Base-by-base conservation (phyloP, 352 stramenopile genomes). In the Phytophthora palmivora region DNA sequence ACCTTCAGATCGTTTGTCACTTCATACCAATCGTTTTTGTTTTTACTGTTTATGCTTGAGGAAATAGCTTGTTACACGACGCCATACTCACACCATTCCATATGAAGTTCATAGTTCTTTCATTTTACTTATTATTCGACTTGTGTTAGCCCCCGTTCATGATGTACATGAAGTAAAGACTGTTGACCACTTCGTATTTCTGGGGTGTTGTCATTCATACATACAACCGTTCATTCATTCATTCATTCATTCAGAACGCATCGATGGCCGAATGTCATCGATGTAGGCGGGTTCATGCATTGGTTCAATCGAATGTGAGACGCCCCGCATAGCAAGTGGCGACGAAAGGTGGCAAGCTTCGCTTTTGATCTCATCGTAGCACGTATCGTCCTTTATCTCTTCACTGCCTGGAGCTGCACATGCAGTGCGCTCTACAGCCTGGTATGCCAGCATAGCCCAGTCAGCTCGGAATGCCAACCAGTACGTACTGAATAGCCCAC, bases 381-480 rank as follows among this genome's bases (percentile, higher is more conserved):
- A 67, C 19, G 18, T 34, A 32, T 52, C 56, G 26, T 21, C 47
- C 24, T 45, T 58, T 6, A 44, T 6, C 24, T 66, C 56, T 7
- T 59, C 63, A 21, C 21, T 56, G 21, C 18, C 30, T 36, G 42
- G 21, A 6, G 33, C 46, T n/a, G 26, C 46, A 19, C 37, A 56
- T 8, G 55, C 52, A 30, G 80, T 89, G 32, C 82, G 78, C 60
- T 85, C 67, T 52, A 87, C 63, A 6, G 83, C 83, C 21, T 88
- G 74, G 26, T 76, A 67, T 1, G 87, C 81, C 64, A 97, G 72
- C 36, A 78, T 60, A 1, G 67, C 41, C 89, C 89, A 97, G 58
- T 96, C 79, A 21, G 82, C 88, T 51, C 68, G 62, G 28, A 52
- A 67, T 22, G 79, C 55, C 18, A 96, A 62, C 79, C 89, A 91